Percentiles rank a stretch among this genome's conserved stretches.
Conservation (phyloP, 2,329 filamentous ascomycete species). For the Nothophaeocryptopus gaeumannii region DNA sequence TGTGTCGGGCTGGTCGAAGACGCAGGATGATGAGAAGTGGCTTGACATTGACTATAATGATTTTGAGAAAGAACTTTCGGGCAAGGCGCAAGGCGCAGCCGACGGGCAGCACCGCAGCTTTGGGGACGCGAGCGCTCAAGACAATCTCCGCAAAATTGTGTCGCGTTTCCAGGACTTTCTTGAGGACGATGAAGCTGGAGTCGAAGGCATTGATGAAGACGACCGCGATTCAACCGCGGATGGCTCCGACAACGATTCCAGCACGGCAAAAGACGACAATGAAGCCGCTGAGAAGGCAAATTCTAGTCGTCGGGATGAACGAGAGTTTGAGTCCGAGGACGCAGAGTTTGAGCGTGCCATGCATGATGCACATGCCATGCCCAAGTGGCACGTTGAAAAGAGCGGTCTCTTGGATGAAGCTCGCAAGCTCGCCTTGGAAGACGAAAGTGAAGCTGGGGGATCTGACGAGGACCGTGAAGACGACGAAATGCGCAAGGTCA, state of each 20-base stretch:
- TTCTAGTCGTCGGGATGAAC: not conserved
- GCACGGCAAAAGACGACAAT: conserved; percentile 2
- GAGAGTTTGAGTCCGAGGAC: conserved; percentile 56
- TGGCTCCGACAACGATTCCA: conserved; percentile 38
- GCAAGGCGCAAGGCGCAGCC: conserved; percentile 28
- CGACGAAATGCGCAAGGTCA: conserved; percentile 62
- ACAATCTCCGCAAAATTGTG: conserved; percentile 85
- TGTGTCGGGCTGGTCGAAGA: conserved; percentile 66
- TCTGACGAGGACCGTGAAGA: conserved; percentile 47
- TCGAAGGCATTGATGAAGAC: conserved; percentile 70
- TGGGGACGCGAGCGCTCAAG: conserved; percentile 65
- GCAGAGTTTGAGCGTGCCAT: conserved; percentile 83
- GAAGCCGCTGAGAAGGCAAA: not conserved
- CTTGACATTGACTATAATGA: conserved; percentile 87
- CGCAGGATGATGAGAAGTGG: conserved; percentile 86
- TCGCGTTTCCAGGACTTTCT: conserved; percentile 90
- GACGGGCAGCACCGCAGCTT: conserved; percentile 39
- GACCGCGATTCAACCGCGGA: conserved; percentile 66
- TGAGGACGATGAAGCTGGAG: conserved; percentile 76
- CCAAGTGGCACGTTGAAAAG: conserved; percentile 40
- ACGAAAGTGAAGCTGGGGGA: conserved; percentile 44
- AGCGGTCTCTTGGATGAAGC: conserved; percentile 36
- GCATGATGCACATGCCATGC: conserved; percentile 82
- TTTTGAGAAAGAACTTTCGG: conserved; percentile 75
- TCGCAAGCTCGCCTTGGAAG: conserved; percentile 36